These are phyloP conservation scores for Beverwykella pulmonaria DNA, from an alignment of 495 filamentous ascomycete genomes.

Conservation along the genomic window DNA sequence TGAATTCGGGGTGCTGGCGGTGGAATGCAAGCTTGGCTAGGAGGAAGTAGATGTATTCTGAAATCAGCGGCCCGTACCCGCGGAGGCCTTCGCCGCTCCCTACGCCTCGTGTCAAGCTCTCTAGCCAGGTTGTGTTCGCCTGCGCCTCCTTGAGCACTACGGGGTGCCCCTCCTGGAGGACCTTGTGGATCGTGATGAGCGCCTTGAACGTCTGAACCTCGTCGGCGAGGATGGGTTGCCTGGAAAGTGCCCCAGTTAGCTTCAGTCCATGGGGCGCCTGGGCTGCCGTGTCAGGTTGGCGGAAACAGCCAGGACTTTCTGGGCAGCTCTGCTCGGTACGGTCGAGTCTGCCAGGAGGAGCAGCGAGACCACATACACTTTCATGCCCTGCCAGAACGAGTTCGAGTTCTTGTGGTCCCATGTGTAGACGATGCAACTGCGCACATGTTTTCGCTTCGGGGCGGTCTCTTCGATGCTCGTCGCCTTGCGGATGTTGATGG, in stretches of 20 bases:
- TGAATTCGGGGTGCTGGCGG: slow-evolving; percentile 95
- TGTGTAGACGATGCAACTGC: slow-evolving; percentile 96
- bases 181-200: slow-evolving; percentile 74
- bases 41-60: slow-evolving; percentile 93
- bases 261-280: neutral
- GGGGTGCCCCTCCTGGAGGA: slow-evolving; percentile 94
- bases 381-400: slow-evolving; percentile 98
- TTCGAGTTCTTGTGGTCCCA: slow-evolving; percentile 98
- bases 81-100: slow-evolving; percentile 77
- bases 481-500: slow-evolving; percentile 94
- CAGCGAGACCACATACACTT: slow-evolving; percentile 67
- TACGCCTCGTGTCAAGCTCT: slow-evolving; percentile 85
- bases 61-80: slow-evolving; percentile 85
- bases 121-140: slow-evolving; percentile 85
- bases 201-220: slow-evolving; percentile 65
- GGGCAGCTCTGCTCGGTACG: neutral
- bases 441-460: slow-evolving; percentile 98
- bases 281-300: neutral
- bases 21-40: slow-evolving; percentile 93
- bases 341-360: neutral
- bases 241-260: slow-evolving; percentile 43
- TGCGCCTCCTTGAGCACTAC: slow-evolving; percentile 85
- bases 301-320: neutral
- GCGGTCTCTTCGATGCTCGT: slow-evolving; percentile 94
- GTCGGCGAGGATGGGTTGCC: slow-evolving; percentile 93